A percentile compares a stretch with the other conserved stretches of the same genome.
phyloP scores from a whole-genome alignment of 352 stramenopile species.

The Phytophthora colocasiae region DNA sequence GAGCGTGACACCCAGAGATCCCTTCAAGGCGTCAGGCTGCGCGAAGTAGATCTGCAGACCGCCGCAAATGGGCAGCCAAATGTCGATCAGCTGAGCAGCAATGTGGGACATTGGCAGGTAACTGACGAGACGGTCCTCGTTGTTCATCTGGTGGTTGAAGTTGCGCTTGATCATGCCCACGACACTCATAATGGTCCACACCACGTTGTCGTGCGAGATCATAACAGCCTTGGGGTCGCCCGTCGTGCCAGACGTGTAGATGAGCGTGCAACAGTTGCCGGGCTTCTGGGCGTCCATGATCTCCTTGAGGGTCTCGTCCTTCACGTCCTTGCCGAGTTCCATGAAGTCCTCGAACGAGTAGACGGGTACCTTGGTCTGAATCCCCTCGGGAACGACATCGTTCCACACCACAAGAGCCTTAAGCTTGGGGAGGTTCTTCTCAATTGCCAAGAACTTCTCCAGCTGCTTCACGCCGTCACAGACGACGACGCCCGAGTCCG shows the following conservation, averaged over 20 bases:
- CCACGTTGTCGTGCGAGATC: constrained; percentile 96
- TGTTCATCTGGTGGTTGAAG: constrained; percentile 64
- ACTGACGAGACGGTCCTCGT: constrained; percentile 79
- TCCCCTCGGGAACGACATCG: constrained; percentile 70
- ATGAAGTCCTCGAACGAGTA: constrained; percentile 88
- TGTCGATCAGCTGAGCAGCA: constrained; percentile 89
- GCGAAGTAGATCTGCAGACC: constrained; percentile 89
- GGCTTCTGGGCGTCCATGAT: constrained; percentile 84
- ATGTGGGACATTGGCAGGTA: constrained; percentile 93
- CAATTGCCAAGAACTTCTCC: constrained; percentile 93
- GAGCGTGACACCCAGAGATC: constrained; percentile 83
- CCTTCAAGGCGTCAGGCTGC: constrained; percentile 91
- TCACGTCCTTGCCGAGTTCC: constrained; percentile 69
- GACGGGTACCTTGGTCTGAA: constrained; percentile 72
- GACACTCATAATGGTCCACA: constrained; percentile 82
- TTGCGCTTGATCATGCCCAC: constrained; percentile 67
- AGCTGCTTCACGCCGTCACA: constrained; percentile 94
- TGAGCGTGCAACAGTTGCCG: constrained; percentile 90
- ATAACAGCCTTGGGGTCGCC: constrained; percentile 96
- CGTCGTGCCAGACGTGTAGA: constrained; percentile 97
- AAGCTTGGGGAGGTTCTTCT: constrained; percentile 87
- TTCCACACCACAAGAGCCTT: constrained; percentile 97
- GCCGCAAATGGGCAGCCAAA: constrained; percentile 73
- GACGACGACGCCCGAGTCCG: constrained; percentile 92
- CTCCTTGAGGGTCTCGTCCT: constrained; percentile 69